Conservation (phyloP, 2,329 filamentous ascomycete genomes). For the Podosphaera fusca region DNA sequence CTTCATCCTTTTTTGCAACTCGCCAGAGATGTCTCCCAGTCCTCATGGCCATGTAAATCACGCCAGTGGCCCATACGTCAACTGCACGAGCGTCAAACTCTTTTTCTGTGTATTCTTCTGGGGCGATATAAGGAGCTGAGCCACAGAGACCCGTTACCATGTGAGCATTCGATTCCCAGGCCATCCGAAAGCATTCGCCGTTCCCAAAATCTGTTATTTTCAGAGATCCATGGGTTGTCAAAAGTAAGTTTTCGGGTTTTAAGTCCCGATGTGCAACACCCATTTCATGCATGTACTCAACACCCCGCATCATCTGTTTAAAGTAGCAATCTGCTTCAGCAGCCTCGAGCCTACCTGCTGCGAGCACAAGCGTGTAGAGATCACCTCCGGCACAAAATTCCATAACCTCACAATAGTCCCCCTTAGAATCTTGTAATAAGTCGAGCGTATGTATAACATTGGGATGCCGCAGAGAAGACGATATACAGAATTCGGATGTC, state of each 20-base stretch:
- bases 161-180: constrained; percentile 94
- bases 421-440: constrained; percentile 83
- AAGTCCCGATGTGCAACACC: constrained; percentile 90
- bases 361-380: constrained; percentile 76
- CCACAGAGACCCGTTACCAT: constrained; percentile 96
- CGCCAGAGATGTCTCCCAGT: constrained; percentile 91
- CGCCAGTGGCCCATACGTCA: constrained; percentile 92
- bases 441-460: constrained; percentile 97
- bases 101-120: constrained; percentile 83
- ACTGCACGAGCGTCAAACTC: constrained; percentile 97
- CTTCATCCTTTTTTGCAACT: constrained; percentile 87
- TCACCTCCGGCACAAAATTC: constrained; percentile 95
- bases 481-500: constrained; percentile 96
- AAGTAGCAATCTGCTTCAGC: constrained; percentile 93
- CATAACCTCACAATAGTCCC: constrained; percentile 98
- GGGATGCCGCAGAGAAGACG: constrained; percentile 82
- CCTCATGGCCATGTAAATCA: constrained; percentile 99
- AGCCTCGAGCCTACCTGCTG: constrained; percentile 77
- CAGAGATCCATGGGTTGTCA: constrained; percentile 76
- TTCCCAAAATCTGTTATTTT: constrained; percentile 99
- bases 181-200: constrained; percentile 97
- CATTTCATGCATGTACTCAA: constrained; percentile 99
- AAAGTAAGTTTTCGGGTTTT: constrained; percentile 85
- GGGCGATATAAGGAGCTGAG: constrained; percentile 89
- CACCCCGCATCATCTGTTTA: constrained; percentile 96